These are phyloP conservation scores for Ogataea trehaloabstinens DNA, from an alignment of 805 yeast species.

Conservation along the genomic window DNA sequence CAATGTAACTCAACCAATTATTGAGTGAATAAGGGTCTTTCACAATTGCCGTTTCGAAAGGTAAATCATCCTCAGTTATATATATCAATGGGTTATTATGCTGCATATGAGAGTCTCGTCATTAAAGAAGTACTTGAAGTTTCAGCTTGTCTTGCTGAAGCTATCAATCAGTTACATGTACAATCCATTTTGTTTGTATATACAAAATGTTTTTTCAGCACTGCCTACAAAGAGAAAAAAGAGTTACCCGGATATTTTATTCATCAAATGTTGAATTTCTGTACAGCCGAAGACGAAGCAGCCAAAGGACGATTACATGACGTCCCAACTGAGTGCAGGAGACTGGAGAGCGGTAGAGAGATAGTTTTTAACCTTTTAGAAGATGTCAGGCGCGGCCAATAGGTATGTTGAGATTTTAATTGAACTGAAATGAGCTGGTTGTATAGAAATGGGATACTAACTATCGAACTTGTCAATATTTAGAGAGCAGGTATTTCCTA, in stretches of 20 bases:
- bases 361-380: background rate
- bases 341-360: background rate
- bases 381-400: constrained; percentile 66
- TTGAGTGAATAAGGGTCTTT: constrained; percentile 34
- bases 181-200: too few relatives aligned
- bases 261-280: background rate
- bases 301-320: constrained; percentile 1
- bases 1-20: constrained; percentile 47
- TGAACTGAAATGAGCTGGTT: background rate
- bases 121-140: background rate
- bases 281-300: constrained; percentile 3
- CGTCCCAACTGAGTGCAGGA: background rate
- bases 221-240: too few relatives aligned
- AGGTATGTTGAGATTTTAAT: constrained; percentile 29
- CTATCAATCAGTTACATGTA: too few relatives aligned
- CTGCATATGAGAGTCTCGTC: constrained; percentile 3
- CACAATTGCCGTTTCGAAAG: constrained; percentile 35
- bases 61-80: constrained; percentile 29
- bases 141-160: too few relatives aligned
- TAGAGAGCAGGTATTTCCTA: constrained; percentile 95
- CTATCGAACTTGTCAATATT: too few relatives aligned
- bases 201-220: too few relatives aligned
- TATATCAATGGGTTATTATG: constrained; percentile 5
- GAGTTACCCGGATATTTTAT: constrained; percentile 7
- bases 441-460: background rate